phyloP scores from a whole-genome alignment of 306 rosid genomes.

The Oxytropis ochrocephala region DNA sequence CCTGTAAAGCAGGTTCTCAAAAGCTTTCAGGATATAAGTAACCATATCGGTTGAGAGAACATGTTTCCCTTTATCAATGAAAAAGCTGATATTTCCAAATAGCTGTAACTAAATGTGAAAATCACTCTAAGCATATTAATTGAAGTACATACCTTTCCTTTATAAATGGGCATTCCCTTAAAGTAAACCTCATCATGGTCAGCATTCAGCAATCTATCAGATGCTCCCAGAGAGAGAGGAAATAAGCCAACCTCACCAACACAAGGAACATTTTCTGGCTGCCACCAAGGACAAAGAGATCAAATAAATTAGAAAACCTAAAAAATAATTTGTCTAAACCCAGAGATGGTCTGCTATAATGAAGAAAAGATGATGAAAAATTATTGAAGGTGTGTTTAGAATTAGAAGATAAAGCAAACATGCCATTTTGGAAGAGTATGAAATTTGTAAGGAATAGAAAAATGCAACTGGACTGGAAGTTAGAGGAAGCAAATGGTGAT shows the following conservation, averaged over 20 bases:
- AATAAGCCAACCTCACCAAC: conserved; percentile 73
- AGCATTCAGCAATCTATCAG: conserved; percentile 66
- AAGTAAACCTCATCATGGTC: conserved; percentile 67
- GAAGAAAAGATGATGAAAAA: background rate
- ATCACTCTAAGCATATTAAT: background rate
- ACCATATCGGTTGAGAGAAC: background rate
- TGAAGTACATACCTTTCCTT: conserved; percentile 51
- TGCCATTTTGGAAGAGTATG: background rate
- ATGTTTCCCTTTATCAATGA: background rate
- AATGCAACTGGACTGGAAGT: background rate
- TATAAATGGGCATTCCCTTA: conserved; percentile 74
- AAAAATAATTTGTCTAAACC: background rate
- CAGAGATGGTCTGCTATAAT: background rate
- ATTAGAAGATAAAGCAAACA: background rate
- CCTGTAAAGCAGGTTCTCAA: background rate
- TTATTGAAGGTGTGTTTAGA: background rate
- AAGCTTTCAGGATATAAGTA: background rate
- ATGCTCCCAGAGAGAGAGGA: conserved; percentile 57
- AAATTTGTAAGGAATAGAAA: background rate
- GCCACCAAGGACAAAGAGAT: conserved; percentile 26
- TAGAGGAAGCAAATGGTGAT: background rate
- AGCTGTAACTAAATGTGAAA: background rate
- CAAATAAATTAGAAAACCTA: conserved; percentile 11
- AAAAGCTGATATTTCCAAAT: background rate
- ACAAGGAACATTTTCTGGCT: conserved; percentile 72